Evolutionary conservation across 2,329 filamentous ascomycete genomes (phyloP), one percentile per base, ranked within the genome.

Genomic region (Talaromyces sp.): DNA sequence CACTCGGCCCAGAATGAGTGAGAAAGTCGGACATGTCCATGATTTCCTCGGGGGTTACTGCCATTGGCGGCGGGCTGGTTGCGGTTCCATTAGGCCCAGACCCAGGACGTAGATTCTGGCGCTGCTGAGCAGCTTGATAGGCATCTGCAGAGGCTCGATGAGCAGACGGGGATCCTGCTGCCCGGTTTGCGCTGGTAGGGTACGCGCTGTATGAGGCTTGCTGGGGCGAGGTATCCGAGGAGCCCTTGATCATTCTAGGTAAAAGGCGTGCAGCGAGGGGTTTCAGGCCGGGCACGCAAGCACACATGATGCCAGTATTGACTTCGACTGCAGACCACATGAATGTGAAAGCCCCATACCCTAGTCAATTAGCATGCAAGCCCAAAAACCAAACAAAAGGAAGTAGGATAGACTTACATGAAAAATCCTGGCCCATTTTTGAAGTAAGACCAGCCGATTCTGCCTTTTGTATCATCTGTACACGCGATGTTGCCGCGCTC

Each of bases 311-410:
- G 19, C 91, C 93, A 1, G 96, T 81, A 65, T 96, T 95, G 69
- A 96, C 91, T 73, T 97, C 93, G 58, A 97, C 86, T 13, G 89
- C 89, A 17, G 90, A 93, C 93, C 93, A 98, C 90, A 96, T 93
- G 70, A 96, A 88, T 0, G 91, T 90, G 5, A 92, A 77, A 0
- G 90, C 91, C 0, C 90, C 90, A 70, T 93, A 92, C 87, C 86
- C 90, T 58, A 82, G 77, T 86, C 78, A 2, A 73, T 68, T 3
- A 76, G 71, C 17, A 29, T 6, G 26, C 26, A 27, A 6, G 26
- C 6, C 3, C 3, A 6, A 6, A 6, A 31, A 27, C 14, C 6
- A 19, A 35, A 51, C 11, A 74, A 75, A 53, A 58, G 19, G 35
- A 50, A 56, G 17, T n/a, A n/a, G 7, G 4, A 53, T 26, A 19